Conservation (phyloP, 2,329 filamentous ascomycete genomes). For the Ophiostoma ulmi region DNA sequence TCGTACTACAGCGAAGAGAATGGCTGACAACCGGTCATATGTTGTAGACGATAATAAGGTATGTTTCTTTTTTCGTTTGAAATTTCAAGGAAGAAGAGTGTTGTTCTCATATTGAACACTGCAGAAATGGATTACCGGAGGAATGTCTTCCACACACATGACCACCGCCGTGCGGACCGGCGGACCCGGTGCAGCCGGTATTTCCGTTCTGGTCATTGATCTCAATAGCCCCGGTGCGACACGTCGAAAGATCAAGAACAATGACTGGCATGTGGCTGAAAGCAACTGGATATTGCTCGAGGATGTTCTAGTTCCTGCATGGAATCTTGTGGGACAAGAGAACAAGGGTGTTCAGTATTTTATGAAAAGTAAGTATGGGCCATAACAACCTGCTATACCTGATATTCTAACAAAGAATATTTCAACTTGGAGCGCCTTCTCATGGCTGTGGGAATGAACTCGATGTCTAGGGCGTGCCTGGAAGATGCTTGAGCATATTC, state of each 20-base stretch:
- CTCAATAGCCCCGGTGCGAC: constrained; percentile 46
- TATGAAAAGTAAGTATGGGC: constrained; percentile 43
- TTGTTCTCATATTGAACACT: background rate
- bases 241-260: constrained; percentile 55
- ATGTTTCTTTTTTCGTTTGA: background rate
- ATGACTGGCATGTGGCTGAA: constrained; percentile 61
- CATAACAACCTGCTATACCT: background rate
- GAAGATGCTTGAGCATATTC: constrained; percentile 51
- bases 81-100: background rate
- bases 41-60: constrained; percentile 59
- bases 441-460: constrained; percentile 52
- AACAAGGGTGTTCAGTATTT: constrained; percentile 53
- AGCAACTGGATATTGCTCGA: constrained; percentile 52
- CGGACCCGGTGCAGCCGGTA: constrained; percentile 46
- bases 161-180: constrained; percentile 59
- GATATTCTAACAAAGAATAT: constrained; percentile 29
- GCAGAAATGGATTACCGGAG: constrained; percentile 61
- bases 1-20: constrained; percentile 51
- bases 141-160: constrained; percentile 55
- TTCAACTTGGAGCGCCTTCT: constrained; percentile 57
- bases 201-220: constrained; percentile 56
- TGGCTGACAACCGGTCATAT: constrained; percentile 46
- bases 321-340: constrained; percentile 50
- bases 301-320: constrained; percentile 49
- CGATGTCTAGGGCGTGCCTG: constrained; percentile 52